These are phyloP conservation scores for Peronospora belbahrii DNA, from an alignment of 352 stramenopile species.

Conservation along the genomic window DNA sequence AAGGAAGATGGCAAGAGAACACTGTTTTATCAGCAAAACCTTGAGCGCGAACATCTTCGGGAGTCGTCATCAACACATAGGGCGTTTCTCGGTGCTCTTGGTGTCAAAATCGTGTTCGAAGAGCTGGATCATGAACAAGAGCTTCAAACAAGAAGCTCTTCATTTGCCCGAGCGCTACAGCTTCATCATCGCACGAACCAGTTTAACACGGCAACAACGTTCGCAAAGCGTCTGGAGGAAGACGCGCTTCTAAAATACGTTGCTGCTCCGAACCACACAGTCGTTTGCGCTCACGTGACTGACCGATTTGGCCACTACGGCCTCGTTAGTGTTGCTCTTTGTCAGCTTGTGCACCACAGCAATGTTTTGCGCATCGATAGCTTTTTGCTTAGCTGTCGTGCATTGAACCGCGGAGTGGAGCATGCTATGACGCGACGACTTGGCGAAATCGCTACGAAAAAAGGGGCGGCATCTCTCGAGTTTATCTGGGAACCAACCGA, in stretches of 20 bases:
- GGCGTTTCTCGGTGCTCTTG: constrained; percentile 59
- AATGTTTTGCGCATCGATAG: constrained; percentile 35
- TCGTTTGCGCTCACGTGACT: constrained; percentile 51
- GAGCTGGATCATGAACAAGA: constrained; percentile 22
- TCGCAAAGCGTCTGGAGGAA: constrained; percentile 34
- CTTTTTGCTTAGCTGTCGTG: constrained; percentile 64
- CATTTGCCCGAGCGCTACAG: constrained; percentile 43
- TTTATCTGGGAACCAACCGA: constrained; percentile 58
- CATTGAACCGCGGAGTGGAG: constrained; percentile 7
- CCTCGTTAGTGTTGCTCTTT: constrained; percentile 45
- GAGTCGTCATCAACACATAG: constrained; percentile 29
- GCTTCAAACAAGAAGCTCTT: constrained; percentile 9
- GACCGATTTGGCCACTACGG: constrained; percentile 74
- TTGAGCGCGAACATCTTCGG: constrained; percentile 29
- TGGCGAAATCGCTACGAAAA: constrained; percentile 22
- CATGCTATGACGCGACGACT: constrained; percentile 56
- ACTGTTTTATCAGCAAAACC: constrained; percentile 50
- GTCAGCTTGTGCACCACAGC: constrained; percentile 7
- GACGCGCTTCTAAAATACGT: constrained; percentile 26
- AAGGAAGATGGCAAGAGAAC: constrained; percentile 47
- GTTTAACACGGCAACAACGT: constrained; percentile 58
- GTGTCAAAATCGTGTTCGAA: constrained; percentile 62
- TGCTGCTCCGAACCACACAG: constrained; percentile 7
- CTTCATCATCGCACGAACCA: constrained; percentile 69
- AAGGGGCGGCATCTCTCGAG: constrained; percentile 12